Evolutionary conservation across 345 rosid genomes (phyloP), one percentile per base, ranked within the genome.

Genomic region (Bruguiera gymnorhiza): DNA sequence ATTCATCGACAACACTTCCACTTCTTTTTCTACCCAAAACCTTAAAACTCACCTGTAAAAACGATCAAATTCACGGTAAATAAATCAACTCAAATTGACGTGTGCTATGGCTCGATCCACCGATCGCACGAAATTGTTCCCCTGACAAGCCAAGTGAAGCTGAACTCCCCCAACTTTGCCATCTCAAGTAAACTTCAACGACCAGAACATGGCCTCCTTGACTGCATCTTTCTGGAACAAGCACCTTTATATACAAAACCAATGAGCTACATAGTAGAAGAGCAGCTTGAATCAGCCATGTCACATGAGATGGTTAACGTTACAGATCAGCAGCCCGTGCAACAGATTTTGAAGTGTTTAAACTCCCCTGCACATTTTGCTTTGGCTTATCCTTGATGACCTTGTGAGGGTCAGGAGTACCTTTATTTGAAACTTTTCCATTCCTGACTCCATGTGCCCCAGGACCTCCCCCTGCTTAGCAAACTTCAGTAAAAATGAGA

Each of bases 361-460:
- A 55, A 67, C 79, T 80, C 30, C 67, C 72, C 68, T 66, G 75
- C 64, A 62, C 76, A 11, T 65, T 81, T 52, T 58, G 53, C 79
- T 77, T 85, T 27, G 84, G 63, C 69, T 67, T 72, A 51, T 74
- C 84, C 69, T 68, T 82, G 60, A 63, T 21, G 26, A 69, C 39
- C 75, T 78, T 82, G 60, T 78, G 76, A 48, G 82, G 69, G 58
- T 78, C 69, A 0, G 81, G 76, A 8, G 81, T 71, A 50, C 64
- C 79, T 76, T 77, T 85, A 18, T 70, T 73, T 26, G 73, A 77
- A 52, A 75, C 60, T 77, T 82, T 74, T 27, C 66, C 67, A 3
- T 73, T 76, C 79, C 84, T 81, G 48, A 77, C 66, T 18, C 77
- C 43, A 71, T 74, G 82, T 48, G 71, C 66, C 51, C 81, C 81